Evolutionary conservation across 805 yeast species (phyloP).

Genomic region (Candida pseudofarinosa): DNA sequence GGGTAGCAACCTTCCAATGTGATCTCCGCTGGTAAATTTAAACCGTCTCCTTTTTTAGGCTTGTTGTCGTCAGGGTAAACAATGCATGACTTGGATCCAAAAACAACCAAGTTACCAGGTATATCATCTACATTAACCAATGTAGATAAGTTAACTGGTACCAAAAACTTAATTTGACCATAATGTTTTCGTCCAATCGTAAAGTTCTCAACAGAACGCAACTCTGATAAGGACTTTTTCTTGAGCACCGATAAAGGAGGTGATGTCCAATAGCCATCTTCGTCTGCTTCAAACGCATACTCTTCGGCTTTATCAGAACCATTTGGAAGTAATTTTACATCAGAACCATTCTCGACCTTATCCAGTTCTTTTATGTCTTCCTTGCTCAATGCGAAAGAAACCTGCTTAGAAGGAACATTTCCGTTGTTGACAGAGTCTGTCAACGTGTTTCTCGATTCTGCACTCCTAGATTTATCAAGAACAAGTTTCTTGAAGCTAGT

Average conservation of each 20-base stretch:
- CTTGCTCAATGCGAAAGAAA: slow-evolving; percentile 12
- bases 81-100: slow-evolving; percentile 56
- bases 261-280: slow-evolving; percentile 81
- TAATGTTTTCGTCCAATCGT: slow-evolving; percentile 73
- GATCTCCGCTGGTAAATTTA: slow-evolving; percentile 71
- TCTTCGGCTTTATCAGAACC: background rate
- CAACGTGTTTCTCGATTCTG: slow-evolving; percentile 4
- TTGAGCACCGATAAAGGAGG: slow-evolving; percentile 69
- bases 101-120: slow-evolving; percentile 60
- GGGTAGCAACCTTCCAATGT: slow-evolving; percentile 82
- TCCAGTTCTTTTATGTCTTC: background rate
- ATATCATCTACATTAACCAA: slow-evolving; percentile 58
- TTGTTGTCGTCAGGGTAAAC: slow-evolving; percentile 66
- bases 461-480: slow-evolving; percentile 40
- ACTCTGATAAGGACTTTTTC: slow-evolving; percentile 55
- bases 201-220: slow-evolving; percentile 60
- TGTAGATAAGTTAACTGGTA: slow-evolving; percentile 79
- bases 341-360: slow-evolving; percentile 5
- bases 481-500: slow-evolving; percentile 50
- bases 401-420: slow-evolving; percentile 12
- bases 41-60: slow-evolving; percentile 74
- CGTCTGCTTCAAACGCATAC: slow-evolving; percentile 41
- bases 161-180: slow-evolving; percentile 73
- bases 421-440: slow-evolving; percentile 5
- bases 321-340: slow-evolving; percentile 8